These are phyloP conservation scores for Arthrobotrys conoides DNA, from an alignment of 2,329 filamentous ascomycete species.

Conservation along the genomic window DNA sequence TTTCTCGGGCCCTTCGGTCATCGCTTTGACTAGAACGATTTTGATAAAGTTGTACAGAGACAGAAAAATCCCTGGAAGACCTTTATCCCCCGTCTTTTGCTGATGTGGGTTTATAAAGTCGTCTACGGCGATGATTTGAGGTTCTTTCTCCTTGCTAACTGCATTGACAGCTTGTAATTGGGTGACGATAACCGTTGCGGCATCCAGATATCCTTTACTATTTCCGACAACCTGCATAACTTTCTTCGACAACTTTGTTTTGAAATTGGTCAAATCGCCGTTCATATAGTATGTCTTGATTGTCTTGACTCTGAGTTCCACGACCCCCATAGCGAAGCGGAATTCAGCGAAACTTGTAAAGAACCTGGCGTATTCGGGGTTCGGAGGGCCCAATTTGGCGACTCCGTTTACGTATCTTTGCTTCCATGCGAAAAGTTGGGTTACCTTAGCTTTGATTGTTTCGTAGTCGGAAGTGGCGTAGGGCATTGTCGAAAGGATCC, in stretches of 20 bases:
- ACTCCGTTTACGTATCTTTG: neutral
- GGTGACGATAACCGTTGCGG: slow-evolving; percentile 21
- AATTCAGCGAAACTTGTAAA: slow-evolving; percentile 16
- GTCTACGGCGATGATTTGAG: slow-evolving; percentile 29
- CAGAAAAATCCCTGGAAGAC: slow-evolving; percentile 38
- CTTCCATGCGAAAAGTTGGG: neutral
- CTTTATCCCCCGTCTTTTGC: slow-evolving; percentile 12
- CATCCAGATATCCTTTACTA: slow-evolving; percentile 12
- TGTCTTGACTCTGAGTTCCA: slow-evolving; percentile 19
- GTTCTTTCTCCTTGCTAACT: neutral
- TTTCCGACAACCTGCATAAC: slow-evolving; percentile 39
- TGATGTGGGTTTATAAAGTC: slow-evolving; percentile 26
- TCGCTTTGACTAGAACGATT: slow-evolving; percentile 38
- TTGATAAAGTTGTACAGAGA: slow-evolving; percentile 45
- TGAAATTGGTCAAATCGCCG: slow-evolving; percentile 22
- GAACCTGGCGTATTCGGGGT: neutral
- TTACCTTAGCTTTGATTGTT: neutral
- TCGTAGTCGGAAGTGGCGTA: slow-evolving; percentile 24
- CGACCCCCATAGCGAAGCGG: slow-evolving; percentile 39
- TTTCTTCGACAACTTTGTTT: slow-evolving; percentile 42
- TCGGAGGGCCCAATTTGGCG: neutral
- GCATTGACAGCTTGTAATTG: neutral
- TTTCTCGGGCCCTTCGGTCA: slow-evolving; percentile 49
- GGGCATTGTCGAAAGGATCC: slow-evolving; percentile 32
- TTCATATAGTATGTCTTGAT: slow-evolving; percentile 26